Evolutionary conservation across 2,329 filamentous ascomycete genomes (phyloP), one percentile per base, ranked within the genome.

Genomic region (Nemania diffusa): DNA sequence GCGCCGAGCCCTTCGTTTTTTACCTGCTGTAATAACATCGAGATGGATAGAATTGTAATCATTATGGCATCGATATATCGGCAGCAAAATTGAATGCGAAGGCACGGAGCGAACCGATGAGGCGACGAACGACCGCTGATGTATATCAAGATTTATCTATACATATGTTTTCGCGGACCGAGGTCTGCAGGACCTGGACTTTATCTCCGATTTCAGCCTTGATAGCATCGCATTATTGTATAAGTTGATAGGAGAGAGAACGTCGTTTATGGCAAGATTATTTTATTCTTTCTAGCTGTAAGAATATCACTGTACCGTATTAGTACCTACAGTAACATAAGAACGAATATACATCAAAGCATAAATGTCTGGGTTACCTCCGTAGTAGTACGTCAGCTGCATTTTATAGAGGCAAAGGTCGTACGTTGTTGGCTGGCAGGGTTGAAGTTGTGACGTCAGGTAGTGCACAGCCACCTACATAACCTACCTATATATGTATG

Each of bases 391-490:
- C n/a, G n/a, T 3, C 17, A 13, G 9, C 34, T 40, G 11, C 8
- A 15, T 40, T 15, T 40, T 5, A 40, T 40, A 40, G n/a, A n/a
- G n/a, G 42, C 8, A 24, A n/a, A 46, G 24, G 5, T n/a, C n/a
- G n/a, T n/a, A n/a, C n/a, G n/a, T n/a, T n/a, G n/a, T n/a, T n/a
- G 17, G 29, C 22, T 44, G 34, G 22, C 34, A 32, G 56, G 56
- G 50, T 26, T 42, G n/a, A 11, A 56, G 50, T 32, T 50, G 62
- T 65, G 62, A 65, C 62, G 62, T 65, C 62, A 65, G 50, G 3
- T 40, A 34, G 26, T 24, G 17, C 4, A 6, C 24, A 26, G 9
- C n/a, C 22, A 48, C 20, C 22, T 50, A 13, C 11, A 51, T 17
- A 7, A 27, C 11, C 24, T 51, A 51, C 7, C 17, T 20, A 46